Evolutionary conservation across 805 yeast genomes (phyloP), one percentile per base, ranked within the genome.

Genomic region (Candida vartiovaarae): DNA sequence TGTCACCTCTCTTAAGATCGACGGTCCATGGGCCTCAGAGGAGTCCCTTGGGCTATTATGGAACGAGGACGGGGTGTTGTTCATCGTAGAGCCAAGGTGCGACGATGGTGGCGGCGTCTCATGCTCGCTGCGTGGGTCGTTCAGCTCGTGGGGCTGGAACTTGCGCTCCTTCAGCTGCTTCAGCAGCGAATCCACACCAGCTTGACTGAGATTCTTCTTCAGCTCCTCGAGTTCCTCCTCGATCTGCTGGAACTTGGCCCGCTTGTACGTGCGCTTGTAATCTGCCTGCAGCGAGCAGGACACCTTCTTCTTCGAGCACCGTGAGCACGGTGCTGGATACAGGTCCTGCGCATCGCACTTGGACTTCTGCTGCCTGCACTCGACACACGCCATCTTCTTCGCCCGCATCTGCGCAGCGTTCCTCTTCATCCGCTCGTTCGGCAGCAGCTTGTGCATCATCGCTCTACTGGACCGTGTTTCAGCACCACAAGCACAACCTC

Each of bases 341-440:
- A 69, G 71, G 46, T 78, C 89, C 50, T 72, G 77, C 9, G 96
- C 95, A 64, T 90, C 95, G 66, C 97, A 90, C 55, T 80, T 78
- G 32, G 89, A 82, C 64, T 93, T 93, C 61, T 91, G 99, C 63
- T 93, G 98, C 10, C 98, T 76, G 60, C 99, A 93, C 56, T 91
- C 96, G 1, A 87, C 88, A 68, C 99, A 93, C 0, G 98, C 98
- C 60, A 89, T 78, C 44, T 79, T 71, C 60, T 80, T 82, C 9
- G 61, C 41, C 39, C 40, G 20, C 24, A 8, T 8, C 24, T 34
- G 36, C 6, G 26, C 24, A n/a, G 36, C 11, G 9, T 5, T 34
- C 36, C 20, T 24, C 36, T 34, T 34, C 11, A 23, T 23, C 7
- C 36, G 6, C 7, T 34, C 36, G 5, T 6, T 34, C 6, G 36